Conservation (phyloP, 306 rosid genomes). For the Cucumis hystrix region DNA sequence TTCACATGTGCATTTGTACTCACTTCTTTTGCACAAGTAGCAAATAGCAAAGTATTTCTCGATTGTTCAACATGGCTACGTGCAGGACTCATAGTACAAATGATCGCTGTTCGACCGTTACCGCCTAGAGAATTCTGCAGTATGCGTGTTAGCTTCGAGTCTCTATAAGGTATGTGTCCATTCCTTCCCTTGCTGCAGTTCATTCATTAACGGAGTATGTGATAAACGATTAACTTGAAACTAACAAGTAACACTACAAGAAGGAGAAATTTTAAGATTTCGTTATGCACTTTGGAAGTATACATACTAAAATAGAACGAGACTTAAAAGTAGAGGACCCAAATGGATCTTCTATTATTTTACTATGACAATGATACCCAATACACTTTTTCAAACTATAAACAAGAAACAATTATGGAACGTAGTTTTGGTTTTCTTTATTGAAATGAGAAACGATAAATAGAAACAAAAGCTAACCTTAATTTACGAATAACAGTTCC, state of each 20-base stretch:
- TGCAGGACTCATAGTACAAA: slow-evolving; percentile 89
- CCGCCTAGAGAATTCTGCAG: slow-evolving; percentile 90
- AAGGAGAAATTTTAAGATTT: no score
- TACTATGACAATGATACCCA: no score
- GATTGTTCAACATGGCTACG: slow-evolving; percentile 74
- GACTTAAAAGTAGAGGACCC: no score
- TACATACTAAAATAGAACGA: no score
- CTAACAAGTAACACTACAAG: no score
- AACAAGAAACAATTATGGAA: neutral
- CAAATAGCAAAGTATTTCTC: slow-evolving; percentile 71
- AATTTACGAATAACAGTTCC: slow-evolving; percentile 89
- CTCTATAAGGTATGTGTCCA: slow-evolving; percentile 82
- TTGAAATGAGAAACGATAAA: neutral
- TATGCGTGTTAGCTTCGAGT: slow-evolving; percentile 83
- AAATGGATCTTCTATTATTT: no score
- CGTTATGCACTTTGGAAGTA: no score
- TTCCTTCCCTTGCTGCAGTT: slow-evolving; percentile 65
- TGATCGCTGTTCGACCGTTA: slow-evolving; percentile 83
- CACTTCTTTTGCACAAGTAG: slow-evolving; percentile 80
- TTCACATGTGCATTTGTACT: slow-evolving; percentile 77
- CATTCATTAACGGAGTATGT: neutral
- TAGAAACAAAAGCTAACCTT: slow-evolving; percentile 28
- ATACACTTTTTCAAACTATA: neutral
- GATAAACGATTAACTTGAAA: neutral
- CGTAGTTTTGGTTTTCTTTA: neutral